Conservation (phyloP, 2,329 filamentous ascomycete species). For the Penicillium sp. region DNA sequence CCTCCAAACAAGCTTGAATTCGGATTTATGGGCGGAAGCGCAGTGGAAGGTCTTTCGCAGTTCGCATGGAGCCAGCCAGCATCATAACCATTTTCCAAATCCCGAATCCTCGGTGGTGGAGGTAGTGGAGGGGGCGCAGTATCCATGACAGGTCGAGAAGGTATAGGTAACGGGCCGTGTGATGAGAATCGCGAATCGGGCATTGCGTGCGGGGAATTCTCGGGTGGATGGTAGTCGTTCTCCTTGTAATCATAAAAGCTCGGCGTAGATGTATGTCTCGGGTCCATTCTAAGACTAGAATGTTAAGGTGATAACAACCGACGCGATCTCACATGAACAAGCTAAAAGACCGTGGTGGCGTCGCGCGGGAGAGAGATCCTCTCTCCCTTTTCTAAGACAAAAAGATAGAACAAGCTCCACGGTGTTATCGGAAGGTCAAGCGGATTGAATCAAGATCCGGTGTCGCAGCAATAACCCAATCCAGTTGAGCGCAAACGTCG, state of each 20-base stretch:
- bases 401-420: slow-evolving; percentile 5
- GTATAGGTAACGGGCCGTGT: slow-evolving; percentile 64
- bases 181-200: slow-evolving; percentile 44
- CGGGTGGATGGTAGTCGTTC: slow-evolving; percentile 34
- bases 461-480: slow-evolving; percentile 24
- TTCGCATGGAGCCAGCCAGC: slow-evolving; percentile 66
- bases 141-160: slow-evolving; percentile 51
- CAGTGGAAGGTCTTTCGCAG: slow-evolving; percentile 49
- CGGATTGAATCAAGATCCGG: slow-evolving; percentile 19
- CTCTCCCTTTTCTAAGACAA: neutral
- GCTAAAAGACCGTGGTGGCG: slow-evolving; percentile 2
- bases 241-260: slow-evolving; percentile 44
- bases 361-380: slow-evolving; percentile 2
- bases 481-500: slow-evolving; percentile 26
- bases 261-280: slow-evolving; percentile 42
- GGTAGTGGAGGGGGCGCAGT: slow-evolving; percentile 64
- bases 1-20: slow-evolving; percentile 54
- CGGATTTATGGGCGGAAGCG: slow-evolving; percentile 48
- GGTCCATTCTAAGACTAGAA: slow-evolving; percentile 44
- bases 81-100: slow-evolving; percentile 59
- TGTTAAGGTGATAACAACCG: neutral
- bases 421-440: slow-evolving; percentile 6
- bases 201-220: slow-evolving; percentile 41
- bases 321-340: slow-evolving; percentile 1
- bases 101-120: slow-evolving; percentile 62